Evolutionary conservation across 352 stramenopile species (phyloP).

Genomic region (Plasmopara halstedii): DNA sequence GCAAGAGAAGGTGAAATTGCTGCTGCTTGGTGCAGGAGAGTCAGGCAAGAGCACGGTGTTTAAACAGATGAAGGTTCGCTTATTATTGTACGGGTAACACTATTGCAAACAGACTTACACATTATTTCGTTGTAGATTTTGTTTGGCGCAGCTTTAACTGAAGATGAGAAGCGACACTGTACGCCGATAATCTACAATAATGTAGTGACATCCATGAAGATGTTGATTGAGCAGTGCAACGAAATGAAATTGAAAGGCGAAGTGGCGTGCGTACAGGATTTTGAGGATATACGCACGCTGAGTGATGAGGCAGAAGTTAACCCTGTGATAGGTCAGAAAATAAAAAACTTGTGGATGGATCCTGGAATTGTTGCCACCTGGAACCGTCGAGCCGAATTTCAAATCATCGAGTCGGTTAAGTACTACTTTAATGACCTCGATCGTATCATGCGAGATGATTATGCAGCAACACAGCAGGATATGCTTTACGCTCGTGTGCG

Average conservation of each 20-base stretch:
- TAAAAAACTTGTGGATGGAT: slow-evolving; percentile 93
- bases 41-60: slow-evolving; percentile 94
- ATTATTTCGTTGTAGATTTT: slow-evolving; percentile 52
- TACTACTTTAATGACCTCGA: slow-evolving; percentile 97
- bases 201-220: slow-evolving; percentile 87
- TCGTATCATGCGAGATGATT: slow-evolving; percentile 90
- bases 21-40: slow-evolving; percentile 91
- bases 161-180: slow-evolving; percentile 82
- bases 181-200: slow-evolving; percentile 90
- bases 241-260: slow-evolving; percentile 78
- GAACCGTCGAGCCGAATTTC: slow-evolving; percentile 88
- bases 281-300: slow-evolving; percentile 69
- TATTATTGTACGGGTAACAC: too few species aligned
- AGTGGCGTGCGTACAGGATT: slow-evolving; percentile 64
- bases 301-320: slow-evolving; percentile 88
- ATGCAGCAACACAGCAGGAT: slow-evolving; percentile 91
- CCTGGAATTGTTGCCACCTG: slow-evolving; percentile 86
- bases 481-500: slow-evolving; percentile 93
- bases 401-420: slow-evolving; percentile 96
- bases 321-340: slow-evolving; percentile 80
- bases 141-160: slow-evolving; percentile 73
- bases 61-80: slow-evolving; percentile 86
- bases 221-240: slow-evolving; percentile 81
- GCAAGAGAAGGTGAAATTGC: slow-evolving; percentile 93
- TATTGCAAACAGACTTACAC: too few species aligned